Percentiles rank a stretch among this genome's conserved stretches.
phyloP scores from a whole-genome alignment of 805 yeast species.

The Metschnikowia kunwiensis region DNA sequence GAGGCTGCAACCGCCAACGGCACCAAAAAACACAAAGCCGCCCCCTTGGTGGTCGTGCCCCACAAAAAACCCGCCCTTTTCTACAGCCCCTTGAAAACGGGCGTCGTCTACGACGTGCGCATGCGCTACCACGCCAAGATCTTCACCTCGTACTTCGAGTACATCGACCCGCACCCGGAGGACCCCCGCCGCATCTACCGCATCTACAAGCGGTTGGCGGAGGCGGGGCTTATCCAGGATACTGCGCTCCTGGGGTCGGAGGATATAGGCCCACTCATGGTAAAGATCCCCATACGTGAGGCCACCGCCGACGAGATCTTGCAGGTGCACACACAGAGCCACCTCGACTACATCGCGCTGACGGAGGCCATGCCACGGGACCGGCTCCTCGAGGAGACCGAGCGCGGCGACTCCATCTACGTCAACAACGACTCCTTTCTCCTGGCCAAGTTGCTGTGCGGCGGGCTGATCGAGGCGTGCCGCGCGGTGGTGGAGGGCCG shows the following conservation, averaged over 20 bases:
- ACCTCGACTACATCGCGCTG: slow-evolving; percentile 68
- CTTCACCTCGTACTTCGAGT: slow-evolving; percentile 86
- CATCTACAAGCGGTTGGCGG: slow-evolving; percentile 89
- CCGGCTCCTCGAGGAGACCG: slow-evolving; percentile 75
- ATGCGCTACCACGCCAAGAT: slow-evolving; percentile 97
- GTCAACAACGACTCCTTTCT: slow-evolving; percentile 85
- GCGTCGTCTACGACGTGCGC: slow-evolving; percentile 91
- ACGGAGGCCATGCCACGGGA: slow-evolving; percentile 78
- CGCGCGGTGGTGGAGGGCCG: slow-evolving; percentile 89
- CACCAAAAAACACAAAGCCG: slow-evolving; percentile 7
- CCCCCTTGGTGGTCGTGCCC: slow-evolving; percentile 46
- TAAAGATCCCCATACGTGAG: slow-evolving; percentile 85
- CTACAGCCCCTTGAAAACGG: slow-evolving; percentile 80
- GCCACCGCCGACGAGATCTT: slow-evolving; percentile 84
- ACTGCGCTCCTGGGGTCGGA: slow-evolving; percentile 68
- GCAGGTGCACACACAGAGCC: slow-evolving; percentile 80
- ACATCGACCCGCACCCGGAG: slow-evolving; percentile 98
- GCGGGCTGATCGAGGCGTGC: slow-evolving; percentile 96
- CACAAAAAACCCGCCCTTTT: slow-evolving; percentile 61
- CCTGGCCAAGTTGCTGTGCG: slow-evolving; percentile 90
- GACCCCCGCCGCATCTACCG: slow-evolving; percentile 96
- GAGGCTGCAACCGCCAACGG: background rate
- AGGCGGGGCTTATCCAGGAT: slow-evolving; percentile 85
- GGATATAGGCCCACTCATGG: slow-evolving; percentile 82
- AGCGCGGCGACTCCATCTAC: slow-evolving; percentile 90